These are phyloP conservation scores for Wickerhamiella lipophila DNA, from an alignment of 805 yeast species.

Conservation along the genomic window DNA sequence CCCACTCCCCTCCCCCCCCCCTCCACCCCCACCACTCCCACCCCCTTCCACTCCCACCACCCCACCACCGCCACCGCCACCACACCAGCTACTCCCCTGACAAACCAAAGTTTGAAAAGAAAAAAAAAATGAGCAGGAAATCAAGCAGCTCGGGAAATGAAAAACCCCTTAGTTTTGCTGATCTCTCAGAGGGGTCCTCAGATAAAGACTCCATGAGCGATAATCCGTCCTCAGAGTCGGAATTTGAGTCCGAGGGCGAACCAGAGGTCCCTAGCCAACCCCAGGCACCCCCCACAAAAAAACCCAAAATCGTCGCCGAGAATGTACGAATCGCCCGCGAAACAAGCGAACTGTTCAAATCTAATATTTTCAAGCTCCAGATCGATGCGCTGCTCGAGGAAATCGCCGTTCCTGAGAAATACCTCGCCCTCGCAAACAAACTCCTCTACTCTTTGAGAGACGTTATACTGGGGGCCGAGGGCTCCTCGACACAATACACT, in stretches of 20 bases:
- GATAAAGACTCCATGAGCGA: background rate
- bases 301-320: constrained; percentile 28
- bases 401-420: constrained; percentile 57
- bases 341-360: constrained; percentile 86
- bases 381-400: constrained; percentile 84
- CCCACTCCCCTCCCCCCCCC: no score
- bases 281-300: background rate
- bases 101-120: background rate
- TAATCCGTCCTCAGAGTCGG: background rate
- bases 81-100: background rate
- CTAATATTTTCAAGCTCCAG: constrained; percentile 88
- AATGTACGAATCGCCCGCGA: constrained; percentile 87
- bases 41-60: background rate
- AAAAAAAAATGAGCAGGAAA: constrained; percentile 5
- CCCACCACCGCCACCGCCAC: background rate
- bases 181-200: constrained; percentile 1
- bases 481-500: background rate
- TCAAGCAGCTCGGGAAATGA: background rate
- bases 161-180: constrained; percentile 4
- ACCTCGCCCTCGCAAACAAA: constrained; percentile 52
- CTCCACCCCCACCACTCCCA: no score
- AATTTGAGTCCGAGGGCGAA: background rate
- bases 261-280: background rate
- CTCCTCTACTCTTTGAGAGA: constrained; percentile 43
- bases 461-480: constrained; percentile 27